Conservation (phyloP, 2,329 filamentous ascomycete genomes). For the Epichloe glyceriae region DNA sequence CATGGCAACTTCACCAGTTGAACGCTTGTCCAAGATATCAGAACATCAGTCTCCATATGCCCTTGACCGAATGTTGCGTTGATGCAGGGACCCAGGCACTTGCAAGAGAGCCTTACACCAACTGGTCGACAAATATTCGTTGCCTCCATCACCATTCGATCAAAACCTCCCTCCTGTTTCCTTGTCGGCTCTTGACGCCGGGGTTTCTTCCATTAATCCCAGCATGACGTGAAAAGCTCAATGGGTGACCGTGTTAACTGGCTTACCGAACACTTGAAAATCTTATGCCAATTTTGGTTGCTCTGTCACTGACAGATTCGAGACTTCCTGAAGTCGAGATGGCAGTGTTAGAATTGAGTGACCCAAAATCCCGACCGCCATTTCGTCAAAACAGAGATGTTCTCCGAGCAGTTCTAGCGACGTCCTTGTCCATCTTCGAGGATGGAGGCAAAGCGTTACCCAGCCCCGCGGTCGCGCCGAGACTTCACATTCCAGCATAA, state of each 20-base stretch:
- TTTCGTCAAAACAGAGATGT: not conserved
- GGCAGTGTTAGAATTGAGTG: not conserved
- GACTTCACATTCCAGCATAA: slow-evolving; percentile 14
- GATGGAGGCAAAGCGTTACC: not conserved
- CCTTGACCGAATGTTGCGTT: not conserved
- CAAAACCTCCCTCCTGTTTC: not conserved
- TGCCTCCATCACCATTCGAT: not conserved
- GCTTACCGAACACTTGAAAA: slow-evolving; percentile 1
- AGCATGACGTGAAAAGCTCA: not conserved
- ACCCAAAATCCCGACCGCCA: not conserved
- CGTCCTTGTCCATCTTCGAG: not conserved
- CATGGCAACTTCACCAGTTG: too few relatives aligned
- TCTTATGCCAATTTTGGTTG: not conserved
- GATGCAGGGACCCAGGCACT: not conserved
- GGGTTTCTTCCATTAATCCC: not conserved
- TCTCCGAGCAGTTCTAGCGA: not conserved
- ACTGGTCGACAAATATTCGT: not conserved
- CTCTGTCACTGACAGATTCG: not conserved
- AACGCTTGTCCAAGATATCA: too few relatives aligned
- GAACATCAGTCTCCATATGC: too few relatives aligned
- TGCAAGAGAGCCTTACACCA: not conserved
- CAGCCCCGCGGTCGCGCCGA: slow-evolving; percentile 10
- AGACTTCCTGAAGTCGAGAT: not conserved
- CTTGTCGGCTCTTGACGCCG: not conserved
- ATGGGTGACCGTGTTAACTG: not conserved